Conservation (phyloP, 2,329 filamentous ascomycete species). For the Penicillium sp. region DNA sequence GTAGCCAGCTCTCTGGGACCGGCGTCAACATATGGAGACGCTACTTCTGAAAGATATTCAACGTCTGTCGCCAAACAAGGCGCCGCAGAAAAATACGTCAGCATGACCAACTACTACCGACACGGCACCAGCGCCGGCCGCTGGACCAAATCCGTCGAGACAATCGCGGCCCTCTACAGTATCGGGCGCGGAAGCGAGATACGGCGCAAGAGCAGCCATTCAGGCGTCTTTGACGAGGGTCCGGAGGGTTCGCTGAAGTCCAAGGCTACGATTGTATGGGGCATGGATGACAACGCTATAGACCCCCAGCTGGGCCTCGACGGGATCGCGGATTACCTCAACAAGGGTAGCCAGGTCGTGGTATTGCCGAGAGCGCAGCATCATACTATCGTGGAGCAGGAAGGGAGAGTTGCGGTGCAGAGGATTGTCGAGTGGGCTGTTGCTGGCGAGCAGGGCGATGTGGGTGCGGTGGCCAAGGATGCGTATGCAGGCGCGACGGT, state of each 20-base stretch:
- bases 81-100: slow-evolving; percentile 44
- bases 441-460: slow-evolving; percentile 33
- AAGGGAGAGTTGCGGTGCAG: slow-evolving; percentile 41
- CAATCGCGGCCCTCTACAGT: slow-evolving; percentile 45
- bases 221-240: slow-evolving; percentile 43
- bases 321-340: slow-evolving; percentile 51
- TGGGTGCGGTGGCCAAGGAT: slow-evolving; percentile 26
- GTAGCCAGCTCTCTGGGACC: slow-evolving; percentile 53
- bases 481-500: slow-evolving; percentile 32
- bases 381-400: slow-evolving; percentile 50
- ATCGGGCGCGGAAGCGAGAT: slow-evolving; percentile 32
- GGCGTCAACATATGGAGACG: slow-evolving; percentile 40
- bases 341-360: slow-evolving; percentile 48
- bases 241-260: slow-evolving; percentile 48
- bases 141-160: slow-evolving; percentile 53
- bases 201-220: slow-evolving; percentile 34
- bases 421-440: slow-evolving; percentile 38
- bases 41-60: slow-evolving; percentile 35
- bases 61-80: slow-evolving; percentile 37
- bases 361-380: slow-evolving; percentile 50
- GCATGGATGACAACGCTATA: slow-evolving; percentile 50
- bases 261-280: slow-evolving; percentile 53
- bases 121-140: slow-evolving; percentile 42
- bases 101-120: slow-evolving; percentile 54
- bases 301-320: slow-evolving; percentile 48